A percentile compares a stretch with the other conserved stretches of the same genome.
These are phyloP conservation scores for Bretschneidera sinensis DNA, from an alignment of 345 rosid genomes.

Conservation along the genomic window DNA sequence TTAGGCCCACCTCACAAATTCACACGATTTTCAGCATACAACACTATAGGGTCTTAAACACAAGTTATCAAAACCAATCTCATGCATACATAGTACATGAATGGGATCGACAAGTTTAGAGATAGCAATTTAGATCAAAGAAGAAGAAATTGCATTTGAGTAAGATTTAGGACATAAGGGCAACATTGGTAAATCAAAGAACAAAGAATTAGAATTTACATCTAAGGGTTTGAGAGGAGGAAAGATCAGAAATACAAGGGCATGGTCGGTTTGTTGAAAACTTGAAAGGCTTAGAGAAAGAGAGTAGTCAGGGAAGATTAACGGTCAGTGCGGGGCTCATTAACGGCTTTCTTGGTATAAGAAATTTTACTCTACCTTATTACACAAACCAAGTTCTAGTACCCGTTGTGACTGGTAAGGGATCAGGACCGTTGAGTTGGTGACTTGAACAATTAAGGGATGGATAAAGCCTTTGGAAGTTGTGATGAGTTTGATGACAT, in stretches of 20 bases:
- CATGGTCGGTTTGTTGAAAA: not conserved
- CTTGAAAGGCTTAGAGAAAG: constrained; percentile 7
- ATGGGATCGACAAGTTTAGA: constrained; percentile 14
- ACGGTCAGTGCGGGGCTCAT: constrained; percentile 53
- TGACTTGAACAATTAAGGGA: no score
- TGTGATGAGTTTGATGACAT: no score
- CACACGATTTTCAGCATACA: no score
- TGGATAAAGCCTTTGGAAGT: no score
- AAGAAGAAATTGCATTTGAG: constrained; percentile 2
- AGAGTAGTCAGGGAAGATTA: constrained; percentile 22
- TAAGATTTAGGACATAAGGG: not conserved
- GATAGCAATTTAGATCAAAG: constrained; percentile 7
- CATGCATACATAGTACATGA: constrained; percentile 6
- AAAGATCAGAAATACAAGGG: not conserved
- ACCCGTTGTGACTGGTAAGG: no score
- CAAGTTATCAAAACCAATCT: constrained; percentile 15
- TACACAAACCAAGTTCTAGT: no score
- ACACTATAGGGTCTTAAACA: no score
- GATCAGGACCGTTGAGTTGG: no score
- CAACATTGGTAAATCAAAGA: no score
- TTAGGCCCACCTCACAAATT: no score
- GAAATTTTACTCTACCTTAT: no score
- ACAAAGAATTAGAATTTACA: constrained; percentile 1
- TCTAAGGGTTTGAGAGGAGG: not conserved
- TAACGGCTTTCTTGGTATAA: no score